Evolutionary conservation across 257 asterid genomes (phyloP).

Genomic region (Capsicum pubescens): DNA sequence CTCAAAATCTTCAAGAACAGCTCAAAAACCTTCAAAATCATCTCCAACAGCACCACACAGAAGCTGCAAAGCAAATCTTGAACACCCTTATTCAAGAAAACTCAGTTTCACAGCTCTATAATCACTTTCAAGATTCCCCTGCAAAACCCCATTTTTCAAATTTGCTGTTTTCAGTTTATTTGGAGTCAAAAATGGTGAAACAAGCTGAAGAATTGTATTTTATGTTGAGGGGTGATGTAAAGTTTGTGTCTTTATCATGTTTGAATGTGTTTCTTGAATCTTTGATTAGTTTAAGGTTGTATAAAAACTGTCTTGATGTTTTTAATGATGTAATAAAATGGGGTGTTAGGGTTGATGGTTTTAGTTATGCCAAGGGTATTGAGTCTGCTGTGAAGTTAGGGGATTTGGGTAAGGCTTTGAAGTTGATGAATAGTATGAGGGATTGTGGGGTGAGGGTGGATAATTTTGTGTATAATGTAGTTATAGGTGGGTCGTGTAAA

Average conservation of each 20-base stretch:
- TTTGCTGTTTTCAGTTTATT: slow-evolving; percentile 57
- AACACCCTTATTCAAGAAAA: slow-evolving; percentile 42
- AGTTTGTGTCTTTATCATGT: slow-evolving; percentile 57
- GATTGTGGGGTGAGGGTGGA: slow-evolving; percentile 45
- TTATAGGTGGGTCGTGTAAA: slow-evolving; percentile 79
- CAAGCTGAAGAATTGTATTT: slow-evolving; percentile 61
- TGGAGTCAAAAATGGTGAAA: slow-evolving; percentile 57
- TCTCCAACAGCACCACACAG: slow-evolving; percentile 58
- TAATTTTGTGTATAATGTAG: slow-evolving; percentile 76
- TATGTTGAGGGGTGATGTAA: slow-evolving; percentile 54
- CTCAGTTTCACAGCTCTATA: slow-evolving; percentile 58
- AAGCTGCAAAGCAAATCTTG: slow-evolving; percentile 59
- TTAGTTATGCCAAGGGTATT: slow-evolving; percentile 72
- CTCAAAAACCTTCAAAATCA: slow-evolving; percentile 56
- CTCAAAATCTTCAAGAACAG: slow-evolving; percentile 44
- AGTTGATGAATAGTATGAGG: slow-evolving; percentile 57
- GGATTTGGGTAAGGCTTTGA: slow-evolving; percentile 57
- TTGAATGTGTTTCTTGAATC: slow-evolving; percentile 66
- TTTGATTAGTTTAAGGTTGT: slow-evolving; percentile 51
- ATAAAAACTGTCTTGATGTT: slow-evolving; percentile 47
- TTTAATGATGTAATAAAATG: slow-evolving; percentile 54
- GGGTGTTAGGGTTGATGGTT: slow-evolving; percentile 63
- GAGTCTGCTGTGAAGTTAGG: slow-evolving; percentile 74
- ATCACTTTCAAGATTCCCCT: slow-evolving; percentile 47
- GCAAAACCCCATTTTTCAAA: slow-evolving; percentile 48